Evolutionary conservation across 768 basidiomycete genomes (phyloP).

Genomic region (Pulveroboletus sp.): DNA sequence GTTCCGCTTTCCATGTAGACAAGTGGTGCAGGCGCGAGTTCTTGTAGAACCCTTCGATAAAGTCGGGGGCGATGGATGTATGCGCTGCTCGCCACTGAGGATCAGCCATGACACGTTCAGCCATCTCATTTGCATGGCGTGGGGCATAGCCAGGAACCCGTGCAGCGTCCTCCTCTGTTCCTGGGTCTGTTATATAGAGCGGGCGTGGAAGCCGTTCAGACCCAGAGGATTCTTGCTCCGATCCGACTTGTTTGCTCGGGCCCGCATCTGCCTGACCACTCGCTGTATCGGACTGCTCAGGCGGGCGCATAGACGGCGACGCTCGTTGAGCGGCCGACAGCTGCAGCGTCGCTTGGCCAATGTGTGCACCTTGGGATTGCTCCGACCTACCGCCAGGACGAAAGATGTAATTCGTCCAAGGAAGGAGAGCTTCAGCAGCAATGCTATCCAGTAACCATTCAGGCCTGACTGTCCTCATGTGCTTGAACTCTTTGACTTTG

Average conservation of each 20-base stretch:
- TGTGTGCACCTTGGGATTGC: constrained; percentile 42
- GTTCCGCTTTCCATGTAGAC: constrained; percentile 89
- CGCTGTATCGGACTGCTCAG: background rate
- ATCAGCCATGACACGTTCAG: constrained; percentile 77
- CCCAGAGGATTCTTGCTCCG: background rate
- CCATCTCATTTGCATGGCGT: constrained; percentile 65
- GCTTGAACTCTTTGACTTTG: constrained; percentile 84
- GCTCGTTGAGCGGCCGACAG: constrained; percentile 5
- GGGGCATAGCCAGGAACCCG: constrained; percentile 65
- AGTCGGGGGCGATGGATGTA: constrained; percentile 83
- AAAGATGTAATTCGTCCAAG: constrained; percentile 78
- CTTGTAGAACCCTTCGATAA: constrained; percentile 80
- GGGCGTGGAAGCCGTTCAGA: constrained; percentile 17
- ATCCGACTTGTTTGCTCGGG: background rate
- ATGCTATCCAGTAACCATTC: constrained; percentile 87
- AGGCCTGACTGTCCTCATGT: constrained; percentile 87
- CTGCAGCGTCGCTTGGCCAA: constrained; percentile 18
- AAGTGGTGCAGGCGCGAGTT: constrained; percentile 93
- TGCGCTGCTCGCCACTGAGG: constrained; percentile 85
- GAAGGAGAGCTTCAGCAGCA: constrained; percentile 61
- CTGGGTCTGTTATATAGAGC: constrained; percentile 43
- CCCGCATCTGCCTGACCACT: background rate
- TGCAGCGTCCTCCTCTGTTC: constrained; percentile 40
- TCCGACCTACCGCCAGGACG: constrained; percentile 48
- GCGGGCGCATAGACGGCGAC: background rate